phyloP scores from a whole-genome alignment of 2,329 filamentous ascomycete species.

The Phialophora macrospora region DNA sequence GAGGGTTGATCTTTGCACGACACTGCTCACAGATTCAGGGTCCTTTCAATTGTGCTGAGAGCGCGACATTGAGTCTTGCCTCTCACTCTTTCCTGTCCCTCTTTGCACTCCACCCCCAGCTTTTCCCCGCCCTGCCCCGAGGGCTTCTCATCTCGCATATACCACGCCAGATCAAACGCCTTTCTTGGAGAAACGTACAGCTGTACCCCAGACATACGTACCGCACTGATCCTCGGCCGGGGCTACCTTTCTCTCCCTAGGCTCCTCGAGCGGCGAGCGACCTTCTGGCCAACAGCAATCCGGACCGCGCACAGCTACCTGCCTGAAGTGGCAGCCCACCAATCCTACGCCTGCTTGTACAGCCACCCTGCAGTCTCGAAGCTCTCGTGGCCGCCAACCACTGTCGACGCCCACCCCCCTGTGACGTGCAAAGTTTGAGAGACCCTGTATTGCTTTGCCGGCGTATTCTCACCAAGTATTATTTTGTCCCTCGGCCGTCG shows the following conservation, averaged over 20 bases:
- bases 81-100: neutral
- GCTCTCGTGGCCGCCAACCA: conserved; percentile 27
- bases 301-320: conserved; percentile 28
- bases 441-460: conserved; percentile 15
- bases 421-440: conserved; percentile 28
- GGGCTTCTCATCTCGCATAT: conserved; percentile 6
- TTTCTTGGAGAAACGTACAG: conserved; percentile 1
- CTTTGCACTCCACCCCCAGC: neutral
- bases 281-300: conserved; percentile 26
- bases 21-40: neutral
- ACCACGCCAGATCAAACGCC: conserved; percentile 3
- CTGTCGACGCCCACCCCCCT: conserved; percentile 27
- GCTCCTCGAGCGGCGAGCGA: conserved; percentile 18
- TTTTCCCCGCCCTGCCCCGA: conserved; percentile 7
- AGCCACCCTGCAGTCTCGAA: conserved; percentile 27
- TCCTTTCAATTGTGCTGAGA: neutral
- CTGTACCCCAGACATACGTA: conserved; percentile 16
- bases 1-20: neutral
- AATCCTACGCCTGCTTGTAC: conserved; percentile 27
- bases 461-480: conserved; percentile 20
- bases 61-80: neutral
- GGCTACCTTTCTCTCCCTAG: conserved; percentile 19
- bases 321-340: conserved; percentile 29
- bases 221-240: conserved; percentile 26
- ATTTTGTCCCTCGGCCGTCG: conserved; percentile 22